Conservation (phyloP, 2,329 filamentous ascomycete genomes). For the Macroventuria anomochaeta region DNA sequence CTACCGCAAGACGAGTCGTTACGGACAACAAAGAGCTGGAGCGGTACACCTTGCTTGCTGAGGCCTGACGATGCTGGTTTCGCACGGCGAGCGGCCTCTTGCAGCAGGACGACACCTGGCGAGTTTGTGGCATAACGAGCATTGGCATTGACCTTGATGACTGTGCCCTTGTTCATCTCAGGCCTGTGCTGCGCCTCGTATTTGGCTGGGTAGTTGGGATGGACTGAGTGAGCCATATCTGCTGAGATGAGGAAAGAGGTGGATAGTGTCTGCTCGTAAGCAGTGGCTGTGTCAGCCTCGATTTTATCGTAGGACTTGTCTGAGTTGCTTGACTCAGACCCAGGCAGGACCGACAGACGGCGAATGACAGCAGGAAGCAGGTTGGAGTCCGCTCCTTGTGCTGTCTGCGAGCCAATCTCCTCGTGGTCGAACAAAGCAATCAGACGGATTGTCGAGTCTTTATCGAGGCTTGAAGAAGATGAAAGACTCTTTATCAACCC, state of each 20-base stretch:
- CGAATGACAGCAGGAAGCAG: conserved; percentile 85
- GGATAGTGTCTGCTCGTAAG: conserved; percentile 90
- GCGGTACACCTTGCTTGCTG: conserved; percentile 72
- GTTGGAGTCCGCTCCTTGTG: conserved; percentile 93
- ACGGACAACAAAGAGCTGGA: conserved; percentile 94
- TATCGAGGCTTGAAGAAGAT: conserved; percentile 68
- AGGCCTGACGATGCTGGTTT: conserved; percentile 57
- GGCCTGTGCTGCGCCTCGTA: conserved; percentile 92
- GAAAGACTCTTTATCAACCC: conserved; percentile 82
- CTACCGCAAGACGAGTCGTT: conserved; percentile 95
- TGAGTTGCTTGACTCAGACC: conserved; percentile 60
- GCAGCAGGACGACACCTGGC: conserved; percentile 88
- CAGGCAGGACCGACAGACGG: conserved; percentile 80
- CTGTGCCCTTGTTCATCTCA: conserved; percentile 93
- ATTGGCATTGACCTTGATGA: conserved; percentile 98
- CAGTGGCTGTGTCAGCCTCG: conserved; percentile 70
- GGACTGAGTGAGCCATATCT: conserved; percentile 96
- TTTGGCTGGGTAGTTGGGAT: conserved; percentile 92
- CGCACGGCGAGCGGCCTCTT: conserved; percentile 76
- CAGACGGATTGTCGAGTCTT: conserved; percentile 84
- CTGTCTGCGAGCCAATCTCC: conserved; percentile 90
- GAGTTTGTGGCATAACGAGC: conserved; percentile 96
- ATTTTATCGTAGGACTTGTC: conserved; percentile 70
- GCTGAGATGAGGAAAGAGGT: conserved; percentile 94
- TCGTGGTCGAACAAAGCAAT: conserved; percentile 97